Percentiles rank a stretch among this genome's conserved stretches.
Conservation (phyloP, 768 basidiomycete genomes). For the Trametes cinnabarina region DNA sequence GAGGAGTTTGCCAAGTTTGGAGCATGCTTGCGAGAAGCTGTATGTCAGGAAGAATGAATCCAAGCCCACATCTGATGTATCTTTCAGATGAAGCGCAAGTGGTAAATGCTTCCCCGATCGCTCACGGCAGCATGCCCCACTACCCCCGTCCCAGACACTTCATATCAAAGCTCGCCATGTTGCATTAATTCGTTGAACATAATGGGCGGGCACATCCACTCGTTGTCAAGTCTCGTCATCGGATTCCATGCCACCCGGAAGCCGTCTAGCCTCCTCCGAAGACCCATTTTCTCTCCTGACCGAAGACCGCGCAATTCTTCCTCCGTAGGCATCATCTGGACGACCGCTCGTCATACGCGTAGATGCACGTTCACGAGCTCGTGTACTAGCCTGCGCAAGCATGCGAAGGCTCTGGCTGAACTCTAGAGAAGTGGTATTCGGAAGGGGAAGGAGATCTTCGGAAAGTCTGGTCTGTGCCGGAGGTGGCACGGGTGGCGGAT, state of each 20-base stretch:
- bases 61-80: neutral
- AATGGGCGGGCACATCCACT: neutral
- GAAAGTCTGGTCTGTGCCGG: neutral
- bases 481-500: slow-evolving; percentile 44
- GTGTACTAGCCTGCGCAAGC: slow-evolving; percentile 50
- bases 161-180: neutral
- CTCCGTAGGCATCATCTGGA: slow-evolving; percentile 14
- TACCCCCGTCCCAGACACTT: neutral
- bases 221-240: slow-evolving; percentile 17
- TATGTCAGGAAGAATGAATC: slow-evolving; percentile 43
- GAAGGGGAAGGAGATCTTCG: slow-evolving; percentile 23
- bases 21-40: slow-evolving; percentile 74
- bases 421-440: slow-evolving; percentile 48
- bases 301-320: slow-evolving; percentile 4
- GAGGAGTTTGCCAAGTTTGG: slow-evolving; percentile 84
- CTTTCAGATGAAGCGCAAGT: slow-evolving; percentile 56
- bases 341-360: slow-evolving; percentile 23
- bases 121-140: neutral
- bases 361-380: slow-evolving; percentile 35
- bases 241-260: slow-evolving; percentile 32
- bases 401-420: slow-evolving; percentile 41
- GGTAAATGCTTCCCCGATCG: slow-evolving; percentile 32
- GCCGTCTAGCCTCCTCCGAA: slow-evolving; percentile 37
- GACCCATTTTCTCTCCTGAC: slow-evolving; percentile 26
- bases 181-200: neutral